Base-by-base conservation (phyloP, 2,329 filamentous ascomycete genomes). In the Cladosporium velox region DNA sequence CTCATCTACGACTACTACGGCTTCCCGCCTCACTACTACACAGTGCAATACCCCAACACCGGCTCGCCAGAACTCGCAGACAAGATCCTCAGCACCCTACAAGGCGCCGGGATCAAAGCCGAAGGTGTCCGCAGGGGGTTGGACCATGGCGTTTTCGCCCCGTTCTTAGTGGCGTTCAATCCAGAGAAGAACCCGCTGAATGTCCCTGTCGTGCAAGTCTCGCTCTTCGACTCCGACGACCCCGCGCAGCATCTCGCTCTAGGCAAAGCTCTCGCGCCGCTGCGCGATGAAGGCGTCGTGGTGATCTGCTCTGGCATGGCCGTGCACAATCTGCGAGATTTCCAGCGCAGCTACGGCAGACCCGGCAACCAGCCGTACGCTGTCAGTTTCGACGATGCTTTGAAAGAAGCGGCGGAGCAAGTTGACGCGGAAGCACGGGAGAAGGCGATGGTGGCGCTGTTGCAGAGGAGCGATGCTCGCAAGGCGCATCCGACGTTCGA, bases 1-100 rank as follows among this genome's bases (percentile, higher is more conserved):
- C 74, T 92, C 69, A 90, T 92, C 60, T 92, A 91, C 75, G 90
- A 92, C 74, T 91, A 90, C 79, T 90, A 90, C 73, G 88, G 89
- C 1, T 92, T 92, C 74, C 90, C 90, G 0, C 77, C 83, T 1
- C 83, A 90, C 70, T 92, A 87, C 73, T 92, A 92, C 76, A 79
- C 88, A 67, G 86, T 88, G 62, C 81, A 86, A 62, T 92, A 87
- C 69, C 89, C 88, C 0, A 87, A 88, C 71, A 83, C 79, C 35
- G 90, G 89, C 35, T 87, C 83, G 54, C 84, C 84, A 3, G 80
- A 85, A 44, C 75, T 92, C 7, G 88, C 89, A 1, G 77, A 83
- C 28, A 83, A 83, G 61, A 82, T 92, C 64, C 82, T 90, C 41
- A 74, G 78, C 18, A 76, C 85, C 60, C 79, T 92, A 6, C 77